Conservation (phyloP, 2,329 filamentous ascomycete species). For the Lasiodiplodia theobromae region DNA sequence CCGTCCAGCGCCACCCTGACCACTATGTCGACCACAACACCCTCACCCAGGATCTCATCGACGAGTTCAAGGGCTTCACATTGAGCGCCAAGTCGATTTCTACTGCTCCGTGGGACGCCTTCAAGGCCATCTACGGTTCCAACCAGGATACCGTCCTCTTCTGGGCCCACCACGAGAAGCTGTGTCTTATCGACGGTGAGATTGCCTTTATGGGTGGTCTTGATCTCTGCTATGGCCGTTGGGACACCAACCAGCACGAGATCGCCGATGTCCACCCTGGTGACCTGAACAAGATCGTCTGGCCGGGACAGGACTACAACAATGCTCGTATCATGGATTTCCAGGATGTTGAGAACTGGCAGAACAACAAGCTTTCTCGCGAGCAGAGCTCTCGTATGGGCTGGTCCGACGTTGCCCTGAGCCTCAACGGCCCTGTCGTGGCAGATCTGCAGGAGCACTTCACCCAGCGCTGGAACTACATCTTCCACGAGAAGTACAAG, state of each 20-base stretch:
- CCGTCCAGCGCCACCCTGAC: conserved; percentile 89
- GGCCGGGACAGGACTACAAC: conserved; percentile 92
- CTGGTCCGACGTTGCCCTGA: conserved; percentile 87
- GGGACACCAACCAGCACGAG: conserved; percentile 86
- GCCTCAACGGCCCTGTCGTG: conserved; percentile 75
- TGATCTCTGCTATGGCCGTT: conserved; percentile 85
- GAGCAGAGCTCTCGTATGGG: conserved; percentile 85
- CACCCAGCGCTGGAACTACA: conserved; percentile 88
- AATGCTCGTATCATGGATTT: conserved; percentile 86
- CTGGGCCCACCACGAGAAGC: conserved; percentile 94
- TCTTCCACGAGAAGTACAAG: conserved; percentile 82
- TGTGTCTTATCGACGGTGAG: conserved; percentile 80
- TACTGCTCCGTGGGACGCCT: conserved; percentile 73
- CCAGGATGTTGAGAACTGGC: conserved; percentile 76
- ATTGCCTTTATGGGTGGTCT: conserved; percentile 90
- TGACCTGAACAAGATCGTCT: conserved; percentile 77
- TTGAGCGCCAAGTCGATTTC: conserved; percentile 63
- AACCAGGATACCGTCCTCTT: conserved; percentile 83
- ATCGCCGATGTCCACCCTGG: conserved; percentile 85
- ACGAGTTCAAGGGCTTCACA: conserved; percentile 63
- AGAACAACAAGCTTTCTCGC: conserved; percentile 86
- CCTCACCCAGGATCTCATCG: conserved; percentile 64
- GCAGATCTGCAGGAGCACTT: conserved; percentile 81
- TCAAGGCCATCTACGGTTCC: conserved; percentile 83
- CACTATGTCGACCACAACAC: conserved; percentile 78